These are phyloP conservation scores for Gigaspora rosea DNA, from an alignment of 192 early-diverging fungal genomes.

Conservation along the genomic window DNA sequence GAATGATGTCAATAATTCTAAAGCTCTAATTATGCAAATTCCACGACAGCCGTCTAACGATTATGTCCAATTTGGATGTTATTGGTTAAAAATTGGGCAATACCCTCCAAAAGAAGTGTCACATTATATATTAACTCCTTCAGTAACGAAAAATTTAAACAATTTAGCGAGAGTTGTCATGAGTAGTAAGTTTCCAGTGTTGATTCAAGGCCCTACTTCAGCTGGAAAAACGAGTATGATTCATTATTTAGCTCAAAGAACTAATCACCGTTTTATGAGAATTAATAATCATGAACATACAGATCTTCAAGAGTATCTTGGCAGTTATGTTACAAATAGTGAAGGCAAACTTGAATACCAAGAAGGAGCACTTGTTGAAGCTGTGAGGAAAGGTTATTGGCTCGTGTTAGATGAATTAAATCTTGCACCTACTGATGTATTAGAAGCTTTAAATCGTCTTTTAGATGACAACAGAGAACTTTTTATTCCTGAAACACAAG, in stretches of 20 bases:
- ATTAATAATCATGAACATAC: conserved; percentile 99
- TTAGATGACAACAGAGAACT: conserved; percentile 98
- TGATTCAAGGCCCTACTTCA: conserved; percentile 98
- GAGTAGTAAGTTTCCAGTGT: conserved; percentile 86
- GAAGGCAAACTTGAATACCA: conserved; percentile 89
- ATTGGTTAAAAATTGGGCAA: conserved; percentile 75
- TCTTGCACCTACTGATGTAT: conserved; percentile 95
- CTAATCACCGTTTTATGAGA: conserved; percentile 94
- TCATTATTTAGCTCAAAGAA: conserved; percentile 86
- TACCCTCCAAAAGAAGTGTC: conserved; percentile 40
- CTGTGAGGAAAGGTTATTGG: conserved; percentile 94
- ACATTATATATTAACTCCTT: conserved; percentile 85
- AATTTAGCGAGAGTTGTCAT: conserved; percentile 90
- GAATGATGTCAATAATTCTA: conserved; percentile 56
- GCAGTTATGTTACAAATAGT: conserved; percentile 81
- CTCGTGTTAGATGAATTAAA: conserved; percentile 98
- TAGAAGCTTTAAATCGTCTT: conserved; percentile 96
- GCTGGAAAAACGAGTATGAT: conserved; percentile 99
- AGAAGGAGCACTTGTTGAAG: conserved; percentile 94
- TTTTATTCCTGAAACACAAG: conserved; percentile 93
- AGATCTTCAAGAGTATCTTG: conserved; percentile 97
- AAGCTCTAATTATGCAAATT: conserved; percentile 58
- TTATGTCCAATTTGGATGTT: conserved; percentile 79
- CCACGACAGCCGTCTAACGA: conserved; percentile 52
- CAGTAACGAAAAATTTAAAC: conserved; percentile 83